These are phyloP conservation scores for Gracilaria domingensis DNA, from an alignment of 23 red algal species.

Conservation along the genomic window DNA sequence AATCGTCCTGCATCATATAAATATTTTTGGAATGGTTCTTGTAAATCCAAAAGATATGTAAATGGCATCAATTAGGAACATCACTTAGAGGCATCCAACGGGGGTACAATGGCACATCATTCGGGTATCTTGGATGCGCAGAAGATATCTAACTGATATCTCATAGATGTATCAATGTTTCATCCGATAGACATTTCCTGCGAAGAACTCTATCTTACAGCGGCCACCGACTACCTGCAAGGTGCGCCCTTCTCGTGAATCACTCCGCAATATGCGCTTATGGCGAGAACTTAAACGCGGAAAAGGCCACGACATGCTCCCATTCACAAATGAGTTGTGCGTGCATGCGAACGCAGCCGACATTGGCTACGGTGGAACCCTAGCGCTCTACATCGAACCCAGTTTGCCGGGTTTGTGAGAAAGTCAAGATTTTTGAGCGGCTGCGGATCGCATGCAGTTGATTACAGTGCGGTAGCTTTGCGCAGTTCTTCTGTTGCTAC, in stretches of 20 bases:
- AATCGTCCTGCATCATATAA: too few species aligned
- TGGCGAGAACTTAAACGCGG: not conserved
- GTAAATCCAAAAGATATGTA: too few species aligned
- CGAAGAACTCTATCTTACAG: too few species aligned
- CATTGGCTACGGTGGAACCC: constrained; percentile 20
- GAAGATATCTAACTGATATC: too few species aligned
- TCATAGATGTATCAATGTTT: too few species aligned
- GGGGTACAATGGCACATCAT: too few species aligned
- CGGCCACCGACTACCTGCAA: too few species aligned
- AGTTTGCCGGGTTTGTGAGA: not conserved
- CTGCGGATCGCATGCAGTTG: not conserved
- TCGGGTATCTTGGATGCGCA: too few species aligned
- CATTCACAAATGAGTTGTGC: not conserved
- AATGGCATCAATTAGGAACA: too few species aligned
- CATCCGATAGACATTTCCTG: too few species aligned
- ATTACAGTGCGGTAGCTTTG: constrained; percentile 4
- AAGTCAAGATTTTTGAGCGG: constrained; percentile 7
- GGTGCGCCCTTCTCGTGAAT: not conserved
- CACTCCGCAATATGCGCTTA: constrained; percentile 9
- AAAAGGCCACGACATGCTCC: not conserved
- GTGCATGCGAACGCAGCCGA: constrained; percentile 22
- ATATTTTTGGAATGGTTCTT: too few species aligned
- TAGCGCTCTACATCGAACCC: not conserved
- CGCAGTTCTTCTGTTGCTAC: not conserved
- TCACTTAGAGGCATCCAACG: too few species aligned